Evolutionary conservation across 192 early-diverging fungal species (phyloP).

Genomic region (Podila horticola): DNA sequence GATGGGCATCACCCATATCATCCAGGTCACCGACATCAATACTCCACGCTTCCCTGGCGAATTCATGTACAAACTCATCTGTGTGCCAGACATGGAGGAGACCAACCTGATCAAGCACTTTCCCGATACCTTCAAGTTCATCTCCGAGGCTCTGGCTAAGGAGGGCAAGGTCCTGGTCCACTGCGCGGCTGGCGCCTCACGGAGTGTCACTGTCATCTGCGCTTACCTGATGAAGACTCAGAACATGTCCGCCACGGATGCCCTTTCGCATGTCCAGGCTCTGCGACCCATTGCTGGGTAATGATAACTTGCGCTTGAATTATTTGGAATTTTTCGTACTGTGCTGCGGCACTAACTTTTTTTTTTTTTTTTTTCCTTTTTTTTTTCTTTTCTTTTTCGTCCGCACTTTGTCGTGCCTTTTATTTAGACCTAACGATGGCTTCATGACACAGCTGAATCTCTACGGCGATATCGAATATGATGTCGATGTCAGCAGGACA

Average conservation of each 20-base stretch:
- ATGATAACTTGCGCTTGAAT: not conserved
- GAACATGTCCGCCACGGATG: conserved; percentile 55
- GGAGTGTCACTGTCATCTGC: conserved; percentile 70
- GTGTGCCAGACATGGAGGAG: conserved; percentile 68
- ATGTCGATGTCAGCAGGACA: conserved; percentile 61
- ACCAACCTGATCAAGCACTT: conserved; percentile 80
- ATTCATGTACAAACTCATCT: conserved; percentile 64
- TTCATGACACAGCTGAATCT: conserved; percentile 72
- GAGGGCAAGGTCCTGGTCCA: conserved; percentile 74
- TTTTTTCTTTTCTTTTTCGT: too few species aligned
- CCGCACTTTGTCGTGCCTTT: too few species aligned
- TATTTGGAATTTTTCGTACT: too few species aligned
- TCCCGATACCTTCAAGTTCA: conserved; percentile 70
- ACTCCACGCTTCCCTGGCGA: conserved; percentile 45
- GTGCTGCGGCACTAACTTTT: not conserved
- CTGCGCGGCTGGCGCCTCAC: conserved; percentile 73
- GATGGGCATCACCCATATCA: conserved; percentile 32
- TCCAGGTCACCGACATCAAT: conserved; percentile 31
- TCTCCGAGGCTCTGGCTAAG: conserved; percentile 51
- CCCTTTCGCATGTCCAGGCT: conserved; percentile 53
- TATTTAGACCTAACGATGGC: conserved; percentile 65
- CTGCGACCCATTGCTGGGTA: conserved; percentile 59
- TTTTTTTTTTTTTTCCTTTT: conserved; percentile 5
- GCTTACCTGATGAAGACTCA: conserved; percentile 76
- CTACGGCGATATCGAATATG: conserved; percentile 68